A percentile compares a stretch with the other conserved stretches of the same genome.
Conservation (phyloP, 83 land plant species). For the Picea mariana region DNA sequence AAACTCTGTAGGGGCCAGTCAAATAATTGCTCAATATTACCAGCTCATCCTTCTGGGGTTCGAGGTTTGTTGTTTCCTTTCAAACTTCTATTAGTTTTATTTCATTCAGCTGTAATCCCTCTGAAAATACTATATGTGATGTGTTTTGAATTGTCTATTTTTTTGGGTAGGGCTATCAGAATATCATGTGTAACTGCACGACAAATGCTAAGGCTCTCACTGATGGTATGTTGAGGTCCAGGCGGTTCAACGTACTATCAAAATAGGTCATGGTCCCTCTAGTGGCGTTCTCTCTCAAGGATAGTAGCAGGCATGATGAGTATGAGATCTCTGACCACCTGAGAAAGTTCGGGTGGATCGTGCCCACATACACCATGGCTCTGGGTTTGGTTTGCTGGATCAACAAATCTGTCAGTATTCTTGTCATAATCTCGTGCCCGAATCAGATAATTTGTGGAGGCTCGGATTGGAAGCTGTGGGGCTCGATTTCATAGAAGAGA, state of each 20-base stretch:
- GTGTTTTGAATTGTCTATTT: too few species aligned
- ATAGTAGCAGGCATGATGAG: conserved; percentile 39
- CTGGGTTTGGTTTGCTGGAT: not conserved
- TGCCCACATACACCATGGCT: conserved; percentile 74
- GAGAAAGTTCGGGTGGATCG: conserved; percentile 61
- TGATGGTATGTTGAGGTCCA: conserved; percentile 46
- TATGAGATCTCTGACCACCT: too few species aligned
- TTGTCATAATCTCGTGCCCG: too few species aligned
- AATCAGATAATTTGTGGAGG: too few species aligned
- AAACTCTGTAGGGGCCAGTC: conserved; percentile 49
- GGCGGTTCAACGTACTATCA: conserved; percentile 64
- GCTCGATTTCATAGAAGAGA: too few species aligned
- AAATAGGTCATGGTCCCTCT: conserved; percentile 80
- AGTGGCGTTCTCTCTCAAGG: conserved; percentile 70
- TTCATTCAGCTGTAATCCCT: too few species aligned
- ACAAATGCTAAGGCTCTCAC: conserved; percentile 47
- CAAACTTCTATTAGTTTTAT: too few species aligned
- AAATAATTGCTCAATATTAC: too few species aligned
- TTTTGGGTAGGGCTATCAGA: conserved; percentile 39
- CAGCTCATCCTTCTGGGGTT: conserved; percentile 49
- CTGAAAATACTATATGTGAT: too few species aligned
- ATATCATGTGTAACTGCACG: conserved; percentile 55
- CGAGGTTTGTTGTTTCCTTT: not conserved
- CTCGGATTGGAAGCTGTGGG: too few species aligned
- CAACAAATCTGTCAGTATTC: too few species aligned